phyloP scores from a whole-genome alignment of 75 land plant species.

The Picea sitchensis region DNA sequence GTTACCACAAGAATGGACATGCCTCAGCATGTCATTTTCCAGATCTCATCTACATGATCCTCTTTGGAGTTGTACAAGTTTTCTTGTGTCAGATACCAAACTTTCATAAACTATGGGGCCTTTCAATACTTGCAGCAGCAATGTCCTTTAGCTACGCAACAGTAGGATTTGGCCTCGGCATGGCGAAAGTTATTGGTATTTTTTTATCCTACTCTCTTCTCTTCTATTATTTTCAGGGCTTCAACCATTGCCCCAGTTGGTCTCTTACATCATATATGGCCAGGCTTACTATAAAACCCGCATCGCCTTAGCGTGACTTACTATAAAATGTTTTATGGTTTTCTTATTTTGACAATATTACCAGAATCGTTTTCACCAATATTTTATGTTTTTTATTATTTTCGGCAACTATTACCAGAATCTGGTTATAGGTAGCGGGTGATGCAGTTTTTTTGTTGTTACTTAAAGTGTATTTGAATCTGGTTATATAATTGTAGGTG shows the following conservation, averaged over 20 bases:
- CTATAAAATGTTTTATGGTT: no score
- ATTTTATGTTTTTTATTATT: no score
- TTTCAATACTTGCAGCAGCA: slow-evolving; percentile 28
- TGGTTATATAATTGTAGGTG: no score
- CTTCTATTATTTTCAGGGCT: not conserved
- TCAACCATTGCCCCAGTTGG: not conserved
- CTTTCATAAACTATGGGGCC: slow-evolving; percentile 20
- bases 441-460: no score
- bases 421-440: no score
- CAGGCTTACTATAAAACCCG: no score
- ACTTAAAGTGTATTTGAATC: no score
- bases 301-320: no score
- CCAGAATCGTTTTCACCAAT: no score
- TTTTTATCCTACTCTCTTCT: not conserved
- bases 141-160: slow-evolving; percentile 28
- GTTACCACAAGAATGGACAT: slow-evolving; percentile 28
- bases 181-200: slow-evolving; percentile 18
- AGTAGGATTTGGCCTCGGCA: slow-evolving; percentile 25
- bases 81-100: slow-evolving; percentile 25
- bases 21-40: slow-evolving; percentile 11
- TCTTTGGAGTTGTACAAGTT: slow-evolving; percentile 23
- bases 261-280: not conserved
- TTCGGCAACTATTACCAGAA: no score
- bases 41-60: slow-evolving; percentile 12
- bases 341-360: no score